Conservation (phyloP, 225 moss, liverwort and hornwort species). For the Physcomitrellopsis africana region DNA sequence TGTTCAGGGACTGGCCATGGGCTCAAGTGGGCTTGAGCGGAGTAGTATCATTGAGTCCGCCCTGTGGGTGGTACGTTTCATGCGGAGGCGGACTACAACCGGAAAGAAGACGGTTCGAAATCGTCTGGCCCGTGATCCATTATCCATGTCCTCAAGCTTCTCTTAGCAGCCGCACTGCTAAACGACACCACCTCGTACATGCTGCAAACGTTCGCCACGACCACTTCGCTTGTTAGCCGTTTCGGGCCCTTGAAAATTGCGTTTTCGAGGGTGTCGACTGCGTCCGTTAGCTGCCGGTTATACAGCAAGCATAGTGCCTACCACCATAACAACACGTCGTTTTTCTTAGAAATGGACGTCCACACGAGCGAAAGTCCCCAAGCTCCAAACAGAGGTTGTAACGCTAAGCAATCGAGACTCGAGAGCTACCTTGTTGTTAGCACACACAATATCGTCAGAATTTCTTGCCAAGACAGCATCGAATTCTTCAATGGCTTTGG, state of each 20-base stretch:
- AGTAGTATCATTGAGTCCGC: too few relatives aligned
- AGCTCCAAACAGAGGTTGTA: not conserved
- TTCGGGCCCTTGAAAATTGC: constrained; percentile 72
- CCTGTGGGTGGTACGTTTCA: too few relatives aligned
- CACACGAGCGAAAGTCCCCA: not conserved
- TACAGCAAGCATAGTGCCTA: constrained; percentile 93
- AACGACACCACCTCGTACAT: constrained; percentile 94
- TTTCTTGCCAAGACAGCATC: constrained; percentile 70
- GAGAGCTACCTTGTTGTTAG: constrained; percentile 71
- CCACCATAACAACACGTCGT: not conserved
- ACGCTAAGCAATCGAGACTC: too few relatives aligned
- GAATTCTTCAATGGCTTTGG: constrained; percentile 79
- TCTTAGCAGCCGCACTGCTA: constrained; percentile 82
- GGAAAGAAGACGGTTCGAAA: constrained; percentile 80
- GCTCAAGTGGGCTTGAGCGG: too few relatives aligned
- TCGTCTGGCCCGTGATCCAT: constrained; percentile 87
- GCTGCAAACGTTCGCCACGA: constrained; percentile 79
- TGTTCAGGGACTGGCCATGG: too few relatives aligned
- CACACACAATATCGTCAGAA: constrained; percentile 77
- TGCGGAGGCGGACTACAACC: constrained; percentile 44
- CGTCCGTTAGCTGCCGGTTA: constrained; percentile 73
- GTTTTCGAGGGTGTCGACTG: constrained; percentile 76
- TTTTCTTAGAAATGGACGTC: too few relatives aligned
- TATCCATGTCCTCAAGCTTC: constrained; percentile 89
- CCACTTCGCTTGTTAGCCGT: constrained; percentile 65